A percentile compares a stretch with the other conserved stretches of the same genome.
Evolutionary conservation across 2,329 filamentous ascomycete genomes (phyloP).

Genomic region (Rutstroemia sp.): DNA sequence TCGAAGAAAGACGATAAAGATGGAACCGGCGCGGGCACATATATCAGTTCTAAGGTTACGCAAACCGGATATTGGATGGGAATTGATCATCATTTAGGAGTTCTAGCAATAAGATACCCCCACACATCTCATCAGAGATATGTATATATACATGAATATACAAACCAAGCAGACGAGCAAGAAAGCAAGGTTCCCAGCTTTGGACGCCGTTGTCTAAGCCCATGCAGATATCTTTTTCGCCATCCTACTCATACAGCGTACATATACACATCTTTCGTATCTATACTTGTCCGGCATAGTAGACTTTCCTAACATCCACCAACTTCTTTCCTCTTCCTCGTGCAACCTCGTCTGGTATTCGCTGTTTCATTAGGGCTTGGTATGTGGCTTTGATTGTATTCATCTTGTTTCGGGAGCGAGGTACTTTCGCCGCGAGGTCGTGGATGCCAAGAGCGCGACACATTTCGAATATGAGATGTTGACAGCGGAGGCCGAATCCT

Average conservation of each 20-base stretch:
- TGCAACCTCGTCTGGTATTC: conserved; percentile 83
- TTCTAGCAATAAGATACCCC: neutral
- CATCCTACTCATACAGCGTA: neutral
- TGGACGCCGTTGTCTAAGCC: conserved; percentile 15
- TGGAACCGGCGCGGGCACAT: neutral
- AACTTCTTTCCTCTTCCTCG: conserved; percentile 87
- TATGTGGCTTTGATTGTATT: conserved; percentile 93
- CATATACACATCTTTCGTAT: conserved; percentile 12
- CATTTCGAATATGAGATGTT: conserved; percentile 91
- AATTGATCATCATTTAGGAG: neutral
- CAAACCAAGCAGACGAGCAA: too few relatives aligned
- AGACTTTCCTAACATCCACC: conserved; percentile 93
- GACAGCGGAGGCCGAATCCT: conserved; percentile 93
- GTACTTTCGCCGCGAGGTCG: conserved; percentile 77
- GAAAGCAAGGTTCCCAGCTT: neutral
- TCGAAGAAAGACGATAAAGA: neutral
- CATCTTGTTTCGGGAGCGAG: conserved; percentile 88
- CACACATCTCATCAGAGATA: neutral
- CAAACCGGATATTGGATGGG: neutral
- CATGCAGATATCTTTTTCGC: neutral
- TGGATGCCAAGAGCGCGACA: conserved; percentile 78
- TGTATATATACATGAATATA: neutral
- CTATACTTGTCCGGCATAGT: conserved; percentile 65
- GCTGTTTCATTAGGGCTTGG: conserved; percentile 74
- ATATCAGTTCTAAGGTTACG: neutral